phyloP scores from a whole-genome alignment of 495 filamentous ascomycete genomes.

The Talaromyces nanjingensis region DNA sequence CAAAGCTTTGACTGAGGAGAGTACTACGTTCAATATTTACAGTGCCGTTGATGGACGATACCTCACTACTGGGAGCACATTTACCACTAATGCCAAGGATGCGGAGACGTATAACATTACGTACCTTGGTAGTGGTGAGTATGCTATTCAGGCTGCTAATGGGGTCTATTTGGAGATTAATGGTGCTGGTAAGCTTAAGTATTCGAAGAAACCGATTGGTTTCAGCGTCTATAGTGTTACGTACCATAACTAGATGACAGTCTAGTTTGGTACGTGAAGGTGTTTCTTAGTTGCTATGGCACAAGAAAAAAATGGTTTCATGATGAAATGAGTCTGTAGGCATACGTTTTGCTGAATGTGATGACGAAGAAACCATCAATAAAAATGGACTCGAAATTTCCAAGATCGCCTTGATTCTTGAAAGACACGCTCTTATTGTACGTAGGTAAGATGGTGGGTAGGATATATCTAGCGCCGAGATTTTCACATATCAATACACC shows the following conservation, averaged over 20 bases:
- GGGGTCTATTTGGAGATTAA: conserved; percentile 3
- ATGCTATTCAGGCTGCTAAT: conserved; percentile 1
- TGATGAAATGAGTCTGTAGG: neutral
- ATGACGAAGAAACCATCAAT: neutral
- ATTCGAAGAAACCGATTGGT: neutral
- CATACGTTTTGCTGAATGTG: neutral
- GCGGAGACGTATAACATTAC: conserved; percentile 1
- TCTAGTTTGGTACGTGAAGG: neutral
- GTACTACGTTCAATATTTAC: neutral
- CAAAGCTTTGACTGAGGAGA: neutral
- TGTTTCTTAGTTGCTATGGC: too few species aligned
- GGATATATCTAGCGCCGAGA: too few species aligned
- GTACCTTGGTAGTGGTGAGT: conserved; percentile 1
- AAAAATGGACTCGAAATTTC: neutral
- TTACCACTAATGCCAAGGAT: neutral
- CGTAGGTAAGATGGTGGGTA: too few species aligned
- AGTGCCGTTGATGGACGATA: conserved; percentile 4
- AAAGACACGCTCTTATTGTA: too few species aligned
- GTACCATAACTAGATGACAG: neutral
- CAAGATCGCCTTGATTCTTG: too few species aligned
- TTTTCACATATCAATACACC: too few species aligned
- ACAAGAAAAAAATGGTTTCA: neutral
- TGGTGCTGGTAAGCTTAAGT: neutral
- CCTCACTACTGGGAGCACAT: neutral
- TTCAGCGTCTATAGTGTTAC: conserved; percentile 5